Evolutionary conservation across 1,139 yeast genomes (phyloP), one percentile per base, ranked within the genome.

Genomic region (Pichia cactophila): DNA sequence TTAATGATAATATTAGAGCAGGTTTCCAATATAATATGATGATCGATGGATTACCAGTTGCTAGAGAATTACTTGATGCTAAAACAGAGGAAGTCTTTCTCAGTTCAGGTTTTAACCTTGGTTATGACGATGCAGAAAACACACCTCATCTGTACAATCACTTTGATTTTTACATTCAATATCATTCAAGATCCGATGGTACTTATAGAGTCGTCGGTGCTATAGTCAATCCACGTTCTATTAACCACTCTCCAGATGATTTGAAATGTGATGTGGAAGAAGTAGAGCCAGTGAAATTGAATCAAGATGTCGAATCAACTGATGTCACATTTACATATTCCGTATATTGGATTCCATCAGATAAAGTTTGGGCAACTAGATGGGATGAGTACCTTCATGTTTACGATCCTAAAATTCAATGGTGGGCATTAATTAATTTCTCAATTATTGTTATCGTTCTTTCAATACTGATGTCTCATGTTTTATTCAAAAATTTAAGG

Each of bases 301-400:
- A 62, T 41, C 69, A 69, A 44, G 67, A 67, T 16, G 62, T 61
- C 11, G 63, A 61, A 12, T 72, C 70, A 12, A 72, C 76, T 12
- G 58, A 61, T 10, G 84, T 81, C 37, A 63, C 70, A 5, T 83
- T 78, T 66, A 73, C 85, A 20, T 83, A 83, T 62, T 78, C 85
- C 4, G 84, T 83, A 33, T 68, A 66, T 36, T 92, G 92, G 75
- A 66, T 70, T 33, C 76, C 77, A 51, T 84, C 95, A 16, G 71
- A 70, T 14, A 86, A 94, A 14, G 81, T 83, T 11, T 92, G 97
- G 98, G 97, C 97, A 33, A 92, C 97, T 1, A 82, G 99, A 71
- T 92, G 99, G 99, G 98, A 92, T 67, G 87, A 88, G 67, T 92
- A 92, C 65, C 75, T 92, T 61, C 95, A 88, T 61, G 94, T 86